Evolutionary conservation across 2,329 filamentous ascomycete genomes (phyloP), one percentile per base, ranked within the genome.

Genomic region (Cercospora citrullina): DNA sequence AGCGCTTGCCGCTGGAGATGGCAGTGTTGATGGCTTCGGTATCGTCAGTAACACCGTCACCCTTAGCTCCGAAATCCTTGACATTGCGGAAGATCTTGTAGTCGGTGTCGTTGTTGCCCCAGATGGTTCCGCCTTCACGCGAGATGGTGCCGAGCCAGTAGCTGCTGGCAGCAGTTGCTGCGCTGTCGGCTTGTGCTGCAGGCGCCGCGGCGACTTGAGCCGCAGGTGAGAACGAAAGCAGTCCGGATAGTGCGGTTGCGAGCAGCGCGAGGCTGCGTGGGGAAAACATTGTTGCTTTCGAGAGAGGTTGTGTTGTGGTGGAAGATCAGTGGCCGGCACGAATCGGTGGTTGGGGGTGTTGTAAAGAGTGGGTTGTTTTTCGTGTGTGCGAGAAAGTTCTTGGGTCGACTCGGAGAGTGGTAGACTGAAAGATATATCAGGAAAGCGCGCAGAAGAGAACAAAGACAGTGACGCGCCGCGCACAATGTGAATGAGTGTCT

Each of bases 1-100:
- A 98, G 53, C 94, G 91, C 82, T 97, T 97, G 85, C 98, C 97
- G 74, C 86, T 84, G 30, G 93, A 84, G 75, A 97, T 91, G 71
- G 93, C 93, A 48, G 82, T 79, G 82, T 97, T 97, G 85, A 98
- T 97, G 65, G 94, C 92, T 0, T 81, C 89, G 0, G 94, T 97
- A 77, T 97, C 94, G 78, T 98, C 94, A 28, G 90, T 91, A 0
- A 82, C 79, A 14, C 89, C 89, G 73, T 90, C 87, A 71, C 87
- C 87, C 80, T 75, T 76, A 59, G 80, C 79, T 63, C 78, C 80
- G 61, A 76, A 83, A 5, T 67, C 67, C 70, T 78, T 81, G 65
- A 85, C 83, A 67, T 85, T 83, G 73, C 84, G 83, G 76, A 80
- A 86, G 73, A 85, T 74, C 78, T 91, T 85, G 84, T 92, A 95